These are phyloP conservation scores for Dimocarpus longan DNA, from an alignment of 345 rosid species.

Conservation along the genomic window DNA sequence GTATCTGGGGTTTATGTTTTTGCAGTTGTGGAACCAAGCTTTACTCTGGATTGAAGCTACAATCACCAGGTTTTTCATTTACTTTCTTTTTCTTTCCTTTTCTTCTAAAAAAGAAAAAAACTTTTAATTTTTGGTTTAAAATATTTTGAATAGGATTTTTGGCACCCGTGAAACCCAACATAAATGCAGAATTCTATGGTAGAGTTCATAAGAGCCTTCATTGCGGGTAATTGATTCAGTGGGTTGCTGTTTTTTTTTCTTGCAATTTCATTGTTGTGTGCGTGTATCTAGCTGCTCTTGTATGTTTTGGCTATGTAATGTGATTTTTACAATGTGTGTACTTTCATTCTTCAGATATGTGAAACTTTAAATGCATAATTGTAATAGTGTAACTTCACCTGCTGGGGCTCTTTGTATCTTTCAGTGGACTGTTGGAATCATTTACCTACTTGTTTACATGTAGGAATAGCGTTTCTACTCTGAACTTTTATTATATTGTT, in stretches of 20 bases:
- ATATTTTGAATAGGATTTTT: constrained; percentile 40
- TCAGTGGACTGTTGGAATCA: too few relatives aligned
- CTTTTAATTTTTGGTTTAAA: neutral
- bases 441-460: too few relatives aligned
- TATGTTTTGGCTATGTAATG: too few relatives aligned
- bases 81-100: constrained; percentile 7
- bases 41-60: constrained; percentile 74
- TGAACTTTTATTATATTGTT: neutral
- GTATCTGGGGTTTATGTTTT: constrained; percentile 7
- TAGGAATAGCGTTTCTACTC: neutral
- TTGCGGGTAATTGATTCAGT: constrained; percentile 50
- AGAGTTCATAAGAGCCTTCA: constrained; percentile 69
- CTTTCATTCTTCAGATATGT: too few relatives aligned
- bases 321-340: too few relatives aligned
- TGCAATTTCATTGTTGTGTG: neutral
- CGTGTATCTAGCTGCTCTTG: neutral
- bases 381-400: too few relatives aligned
- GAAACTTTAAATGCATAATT: too few relatives aligned
- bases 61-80: constrained; percentile 56
- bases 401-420: too few relatives aligned
- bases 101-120: neutral
- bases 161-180: constrained; percentile 53
- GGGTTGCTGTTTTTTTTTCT: neutral
- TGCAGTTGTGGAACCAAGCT: constrained; percentile 69
- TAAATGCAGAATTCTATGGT: constrained; percentile 68